Conservation (phyloP, 2,329 filamentous ascomycete genomes). For the Grosmannia penicillata region DNA sequence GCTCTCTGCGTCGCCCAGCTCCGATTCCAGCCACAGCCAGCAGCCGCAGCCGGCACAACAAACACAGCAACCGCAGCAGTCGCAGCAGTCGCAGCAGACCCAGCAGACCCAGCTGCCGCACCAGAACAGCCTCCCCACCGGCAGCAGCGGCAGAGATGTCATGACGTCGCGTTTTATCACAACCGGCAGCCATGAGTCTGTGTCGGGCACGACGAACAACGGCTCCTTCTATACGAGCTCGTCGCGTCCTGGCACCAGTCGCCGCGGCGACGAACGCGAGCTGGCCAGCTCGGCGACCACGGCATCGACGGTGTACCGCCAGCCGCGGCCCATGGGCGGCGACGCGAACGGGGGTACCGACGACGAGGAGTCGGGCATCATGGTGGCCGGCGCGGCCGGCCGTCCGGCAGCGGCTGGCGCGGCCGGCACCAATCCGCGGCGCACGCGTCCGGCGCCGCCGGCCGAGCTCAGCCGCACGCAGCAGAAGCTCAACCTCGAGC, state of each 20-base stretch:
- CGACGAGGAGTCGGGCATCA: neutral
- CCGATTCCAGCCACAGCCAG: constrained; percentile 11
- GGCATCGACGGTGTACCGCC: constrained; percentile 11
- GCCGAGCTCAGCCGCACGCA: constrained; percentile 53
- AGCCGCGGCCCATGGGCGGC: constrained; percentile 28
- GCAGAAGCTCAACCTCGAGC: constrained; percentile 61
- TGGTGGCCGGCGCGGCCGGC: neutral
- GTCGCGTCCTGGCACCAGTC: constrained; percentile 8
- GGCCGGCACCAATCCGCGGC: constrained; percentile 3
- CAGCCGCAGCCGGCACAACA: constrained; percentile 16
- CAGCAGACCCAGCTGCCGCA: constrained; percentile 15
- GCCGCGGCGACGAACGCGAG: constrained; percentile 11
- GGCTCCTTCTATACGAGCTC: constrained; percentile 34
- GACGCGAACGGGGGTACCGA: constrained; percentile 2
- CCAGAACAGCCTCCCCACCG: constrained; percentile 14
- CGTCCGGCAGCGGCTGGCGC: neutral
- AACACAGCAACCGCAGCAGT: constrained; percentile 18
- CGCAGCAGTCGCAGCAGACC: constrained; percentile 15
- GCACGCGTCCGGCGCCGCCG: constrained; percentile 15
- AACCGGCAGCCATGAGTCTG: constrained; percentile 20
- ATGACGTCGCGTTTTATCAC: constrained; percentile 47
- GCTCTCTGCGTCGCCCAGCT: constrained; percentile 10
- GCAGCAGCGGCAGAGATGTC: constrained; percentile 28
- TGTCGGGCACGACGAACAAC: constrained; percentile 33
- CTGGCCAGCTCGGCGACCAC: constrained; percentile 13